Base-by-base conservation (phyloP, 2,329 filamentous ascomycete species). In the Ophiocordyceps australis region DNA sequence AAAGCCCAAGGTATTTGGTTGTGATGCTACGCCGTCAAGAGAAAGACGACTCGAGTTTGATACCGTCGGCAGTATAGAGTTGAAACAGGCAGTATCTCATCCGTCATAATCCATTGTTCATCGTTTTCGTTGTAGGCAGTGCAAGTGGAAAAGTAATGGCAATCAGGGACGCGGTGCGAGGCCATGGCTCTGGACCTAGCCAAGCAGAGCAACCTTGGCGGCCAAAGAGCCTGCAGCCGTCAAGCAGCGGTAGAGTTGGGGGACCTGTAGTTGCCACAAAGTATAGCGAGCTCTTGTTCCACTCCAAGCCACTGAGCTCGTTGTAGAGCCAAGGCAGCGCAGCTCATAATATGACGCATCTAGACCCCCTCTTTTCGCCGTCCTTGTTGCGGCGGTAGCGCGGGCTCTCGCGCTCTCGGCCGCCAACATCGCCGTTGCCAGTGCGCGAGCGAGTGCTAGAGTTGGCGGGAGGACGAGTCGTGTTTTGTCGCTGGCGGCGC, bases 401-500 rank as follows among this genome's bases (percentile, higher is more conserved):
- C 34, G 38, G 31, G 5, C 38, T 23, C 9, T 45, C 41, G 24
- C 42, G 41, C 24, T 50, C 46, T 16, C 46, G 42, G 20, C 42
- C 41, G 24, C 37, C 38, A 18, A 41, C 37, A 23, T 52, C 48
- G 26, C 49, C 48, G 28, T 51, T 52, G 28, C 45, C 43, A 18
- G 43, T 45, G 34, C 45, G 45, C 26, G 54, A 59, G 31, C 54
- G 47, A 32, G 47, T 40, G 26, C 43, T 35, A 23, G 45, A 38
- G 33, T 39, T 42, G 28, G 41, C 46, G 5, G 45, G 35, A 17
- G 54, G 52, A 17, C 56, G 50, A 25, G 55, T 42, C 9, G 56
- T 50, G 30, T 59, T 56, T 40, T 81, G 74, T 41, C 81, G 67
- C 53, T 93, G 83, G 40, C 79, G 72, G 39, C 89, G 74, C 36